Percentiles rank a stretch among this genome's conserved stretches.
Evolutionary conservation across 2,329 filamentous ascomycete species (phyloP).

Genomic region (Verticillium nonalfalfae): DNA sequence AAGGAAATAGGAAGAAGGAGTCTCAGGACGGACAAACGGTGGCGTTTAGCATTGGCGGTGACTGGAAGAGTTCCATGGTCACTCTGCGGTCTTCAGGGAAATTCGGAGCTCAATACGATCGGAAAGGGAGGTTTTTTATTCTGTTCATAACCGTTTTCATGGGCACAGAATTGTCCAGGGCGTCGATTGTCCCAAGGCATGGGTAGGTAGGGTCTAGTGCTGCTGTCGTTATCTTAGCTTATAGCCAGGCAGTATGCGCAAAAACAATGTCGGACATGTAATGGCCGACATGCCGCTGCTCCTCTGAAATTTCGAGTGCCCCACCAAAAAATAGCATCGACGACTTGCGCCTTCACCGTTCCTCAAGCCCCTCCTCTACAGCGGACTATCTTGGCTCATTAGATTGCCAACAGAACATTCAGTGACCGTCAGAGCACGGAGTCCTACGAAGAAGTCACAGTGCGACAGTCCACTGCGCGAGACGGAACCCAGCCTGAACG

Average conservation of each 20-base stretch:
- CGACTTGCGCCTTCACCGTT: not conserved
- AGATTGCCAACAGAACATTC: not conserved
- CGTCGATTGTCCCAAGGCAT: not conserved
- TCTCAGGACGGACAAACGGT: not conserved
- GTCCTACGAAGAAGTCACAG: not conserved
- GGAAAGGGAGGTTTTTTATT: not conserved
- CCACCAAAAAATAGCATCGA: conserved; percentile 1
- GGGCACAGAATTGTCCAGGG: not conserved
- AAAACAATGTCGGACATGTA: not conserved
- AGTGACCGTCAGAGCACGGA: too few relatives aligned
- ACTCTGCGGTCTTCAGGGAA: not conserved
- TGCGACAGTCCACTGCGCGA: not conserved
- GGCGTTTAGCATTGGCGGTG: not conserved
- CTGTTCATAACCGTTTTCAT: not conserved
- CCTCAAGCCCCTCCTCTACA: not conserved
- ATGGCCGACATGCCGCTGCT: not conserved
- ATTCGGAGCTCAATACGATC: not conserved
- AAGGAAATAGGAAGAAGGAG: not conserved
- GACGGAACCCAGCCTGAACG: not conserved
- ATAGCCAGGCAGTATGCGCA: too few relatives aligned
- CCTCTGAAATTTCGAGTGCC: conserved; percentile 1
- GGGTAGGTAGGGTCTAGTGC: not conserved
- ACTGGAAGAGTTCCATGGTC: not conserved
- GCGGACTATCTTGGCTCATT: not conserved
- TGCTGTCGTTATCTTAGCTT: not conserved